phyloP scores from a whole-genome alignment of 1,284 basidiomycete species.

The Puccinia coronata region DNA sequence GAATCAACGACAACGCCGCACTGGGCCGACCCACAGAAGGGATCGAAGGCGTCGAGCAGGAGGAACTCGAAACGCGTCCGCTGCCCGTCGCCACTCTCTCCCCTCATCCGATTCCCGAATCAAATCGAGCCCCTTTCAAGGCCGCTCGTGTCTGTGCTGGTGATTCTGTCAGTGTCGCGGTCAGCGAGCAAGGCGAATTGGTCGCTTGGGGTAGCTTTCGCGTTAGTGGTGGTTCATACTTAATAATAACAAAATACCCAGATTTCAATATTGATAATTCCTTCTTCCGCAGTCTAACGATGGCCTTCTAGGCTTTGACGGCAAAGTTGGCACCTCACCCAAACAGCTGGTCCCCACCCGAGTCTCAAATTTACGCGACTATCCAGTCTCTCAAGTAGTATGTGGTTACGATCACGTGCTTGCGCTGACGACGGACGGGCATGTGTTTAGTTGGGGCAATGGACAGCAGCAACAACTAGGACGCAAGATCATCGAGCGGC shows the following conservation, averaged over 20 bases:
- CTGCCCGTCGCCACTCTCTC: slow-evolving; percentile 71
- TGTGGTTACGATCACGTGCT: slow-evolving; percentile 84
- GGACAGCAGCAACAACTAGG: slow-evolving; percentile 85
- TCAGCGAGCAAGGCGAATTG: slow-evolving; percentile 75
- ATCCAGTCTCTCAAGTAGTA: slow-evolving; percentile 67
- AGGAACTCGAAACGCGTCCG: slow-evolving; percentile 75
- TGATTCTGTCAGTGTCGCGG: slow-evolving; percentile 78
- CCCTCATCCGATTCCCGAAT: slow-evolving; percentile 65
- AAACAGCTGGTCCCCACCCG: slow-evolving; percentile 61
- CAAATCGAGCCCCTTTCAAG: slow-evolving; percentile 67
- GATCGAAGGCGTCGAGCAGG: slow-evolving; percentile 72
- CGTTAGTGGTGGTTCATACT: slow-evolving; percentile 63
- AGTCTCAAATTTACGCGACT: slow-evolving; percentile 59
- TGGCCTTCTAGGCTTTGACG: slow-evolving; percentile 81
- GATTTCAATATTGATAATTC: slow-evolving; percentile 14
- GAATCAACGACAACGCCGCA: slow-evolving; percentile 88
- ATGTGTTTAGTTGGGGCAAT: slow-evolving; percentile 75
- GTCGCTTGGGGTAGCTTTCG: slow-evolving; percentile 90
- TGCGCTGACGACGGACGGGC: slow-evolving; percentile 78
- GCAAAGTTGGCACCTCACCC: slow-evolving; percentile 61
- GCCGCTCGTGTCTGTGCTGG: slow-evolving; percentile 79
- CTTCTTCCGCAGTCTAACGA: slow-evolving; percentile 65
- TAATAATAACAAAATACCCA: not conserved
- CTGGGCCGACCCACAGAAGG: slow-evolving; percentile 78
- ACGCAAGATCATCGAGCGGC: slow-evolving; percentile 73